phyloP scores from a whole-genome alignment of 441 rosid genomes.

The Pelargonium citronellum region DNA sequence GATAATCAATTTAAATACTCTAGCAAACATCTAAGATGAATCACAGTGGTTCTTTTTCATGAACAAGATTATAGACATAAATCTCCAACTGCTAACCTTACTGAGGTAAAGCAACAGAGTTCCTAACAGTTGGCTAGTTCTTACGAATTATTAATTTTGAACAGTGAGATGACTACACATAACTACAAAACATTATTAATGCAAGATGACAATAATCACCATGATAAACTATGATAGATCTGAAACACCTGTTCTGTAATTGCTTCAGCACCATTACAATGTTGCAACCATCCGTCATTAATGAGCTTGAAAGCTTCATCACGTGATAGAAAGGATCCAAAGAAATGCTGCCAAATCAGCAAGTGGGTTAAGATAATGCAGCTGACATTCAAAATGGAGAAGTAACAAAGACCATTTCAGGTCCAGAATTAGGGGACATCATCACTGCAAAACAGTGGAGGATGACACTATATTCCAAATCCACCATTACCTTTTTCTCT shows the following conservation, averaged over 20 bases:
- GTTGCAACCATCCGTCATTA: conserved; percentile 70
- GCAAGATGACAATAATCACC: neutral
- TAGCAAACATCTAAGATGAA: no score
- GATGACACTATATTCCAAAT: conserved; percentile 18
- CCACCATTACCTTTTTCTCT: conserved; percentile 62
- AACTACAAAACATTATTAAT: no score
- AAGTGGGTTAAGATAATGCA: conserved; percentile 23
- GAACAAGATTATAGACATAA: no score
- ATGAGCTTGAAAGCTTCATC: conserved; percentile 96
- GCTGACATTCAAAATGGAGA: conserved; percentile 15
- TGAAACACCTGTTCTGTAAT: conserved; percentile 43
- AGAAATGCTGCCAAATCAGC: conserved; percentile 60
- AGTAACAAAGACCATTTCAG: conserved; percentile 3
- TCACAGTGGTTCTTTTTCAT: no score
- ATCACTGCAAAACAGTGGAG: conserved; percentile 10
- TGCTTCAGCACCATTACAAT: conserved; percentile 38
- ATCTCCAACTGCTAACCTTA: no score
- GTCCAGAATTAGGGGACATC: conserved; percentile 1
- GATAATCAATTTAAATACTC: neutral
- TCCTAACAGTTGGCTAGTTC: no score
- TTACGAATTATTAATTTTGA: no score
- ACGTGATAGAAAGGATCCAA: conserved; percentile 91
- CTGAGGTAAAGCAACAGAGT: no score
- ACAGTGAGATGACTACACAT: no score
- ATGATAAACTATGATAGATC: neutral